Base-by-base conservation (phyloP, 2,329 filamentous ascomycete species). In the Microsporum audouinii region DNA sequence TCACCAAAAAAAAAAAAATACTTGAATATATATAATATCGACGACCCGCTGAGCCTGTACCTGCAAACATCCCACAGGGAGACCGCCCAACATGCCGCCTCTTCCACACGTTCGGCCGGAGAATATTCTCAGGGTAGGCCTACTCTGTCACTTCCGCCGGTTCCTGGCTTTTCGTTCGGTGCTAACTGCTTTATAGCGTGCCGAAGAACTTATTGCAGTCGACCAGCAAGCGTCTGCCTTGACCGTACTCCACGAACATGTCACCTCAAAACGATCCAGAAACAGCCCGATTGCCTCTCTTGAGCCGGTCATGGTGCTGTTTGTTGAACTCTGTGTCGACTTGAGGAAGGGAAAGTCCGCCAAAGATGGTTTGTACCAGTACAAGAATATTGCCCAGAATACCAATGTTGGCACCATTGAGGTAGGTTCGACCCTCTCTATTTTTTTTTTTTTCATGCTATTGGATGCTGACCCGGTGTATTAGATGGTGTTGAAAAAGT, bases 361-460 rank as follows among this genome's bases (percentile, higher is more conserved):
- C 76, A 99, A 99, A 83, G 94, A 99, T 79, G 94, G 94, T 64
- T 83, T 99, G 57, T 99, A 97, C 77, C 94, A 96, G 77, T 99
- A 99, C 84, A 99, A 99, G 83, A 99, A 99, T 77, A 97, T 96
- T 68, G 92, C 91, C 61, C 94, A 99, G 77, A 99, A 99, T 80
- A 96, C 92, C 69, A 97, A 97, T 74, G 91, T 99, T 68, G 91
- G 85, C 69, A 99, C 94, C 64, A 99, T 99, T 75, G 94, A 97
- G 85, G 88, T 90, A 79, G n/a, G 17, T 43, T 23, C 17, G 17
- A 23, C 39, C 63, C 74, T 59, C 39, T 58, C 51, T 23, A 57
- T 58, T 58, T 23, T n/a, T 17, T 41, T 31, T 33, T 43, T 56
- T 3, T 41, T 58, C 36, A 3, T 14, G 10, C 41, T 39, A 27